Conservation (phyloP, 805 yeast species). For the Sugiyamaella qingdaonensis region DNA sequence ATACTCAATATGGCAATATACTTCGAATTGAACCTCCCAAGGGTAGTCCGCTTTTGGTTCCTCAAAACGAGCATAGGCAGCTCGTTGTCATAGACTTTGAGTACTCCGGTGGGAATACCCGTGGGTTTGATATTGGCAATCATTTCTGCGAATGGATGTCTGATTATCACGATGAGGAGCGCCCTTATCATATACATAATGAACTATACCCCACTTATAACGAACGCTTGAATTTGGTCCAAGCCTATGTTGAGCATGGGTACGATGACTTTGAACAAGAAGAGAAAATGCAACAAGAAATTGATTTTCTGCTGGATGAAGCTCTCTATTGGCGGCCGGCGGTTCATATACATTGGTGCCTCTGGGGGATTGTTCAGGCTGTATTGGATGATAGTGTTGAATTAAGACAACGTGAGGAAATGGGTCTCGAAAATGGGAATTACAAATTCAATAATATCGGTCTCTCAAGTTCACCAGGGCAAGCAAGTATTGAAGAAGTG, state of each 20-base stretch:
- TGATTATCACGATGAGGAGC: constrained; percentile 67
- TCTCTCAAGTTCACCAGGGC: constrained; percentile 10
- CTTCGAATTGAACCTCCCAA: constrained; percentile 51
- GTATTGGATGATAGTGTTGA: constrained; percentile 44
- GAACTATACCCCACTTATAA: constrained; percentile 61
- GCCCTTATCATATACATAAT: constrained; percentile 51
- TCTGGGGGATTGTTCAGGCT: constrained; percentile 90
- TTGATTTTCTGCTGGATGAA: constrained; percentile 57
- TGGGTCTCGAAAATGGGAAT: constrained; percentile 38
- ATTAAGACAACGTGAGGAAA: constrained; percentile 34
- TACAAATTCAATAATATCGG: constrained; percentile 31
- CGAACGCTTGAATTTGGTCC: constrained; percentile 66
- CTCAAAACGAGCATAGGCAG: constrained; percentile 55
- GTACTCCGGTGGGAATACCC: constrained; percentile 85
- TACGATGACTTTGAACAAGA: constrained; percentile 31
- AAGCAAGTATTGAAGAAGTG: constrained; percentile 27
- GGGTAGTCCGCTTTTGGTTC: constrained; percentile 48
- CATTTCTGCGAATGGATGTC: constrained; percentile 98
- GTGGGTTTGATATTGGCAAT: constrained; percentile 87
- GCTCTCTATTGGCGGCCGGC: constrained; percentile 75
- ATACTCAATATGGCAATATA: constrained; percentile 93
- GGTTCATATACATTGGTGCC: constrained; percentile 73
- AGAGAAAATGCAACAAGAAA: constrained; percentile 39
- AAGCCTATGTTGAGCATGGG: constrained; percentile 67
- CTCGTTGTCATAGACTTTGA: constrained; percentile 95